Evolutionary conservation across 306 rosid species (phyloP).

Genomic region (Cucumis sativus): Cucumber_9930_V3 NC_026655.2:4071001-4071500

Average conservation of each 20-base stretch:
- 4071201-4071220: constrained; percentile 95
- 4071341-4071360: constrained; percentile 74
- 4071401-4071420: constrained; percentile 50
- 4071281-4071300: constrained; percentile 78
- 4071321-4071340: constrained; percentile 88
- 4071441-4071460: constrained; percentile 51
- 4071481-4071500: constrained; percentile 76
- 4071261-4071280: constrained; percentile 71
- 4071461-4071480: constrained; percentile 43
- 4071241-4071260: constrained; percentile 89
- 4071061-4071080: constrained; percentile 60
- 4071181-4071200: constrained; percentile 98
- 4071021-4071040: constrained; percentile 19
- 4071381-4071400: constrained; percentile 47
- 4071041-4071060: constrained; percentile 27
- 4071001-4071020: constrained; percentile 27
- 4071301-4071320: constrained; percentile 95
- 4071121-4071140: constrained; percentile 94
- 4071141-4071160: constrained; percentile 96
- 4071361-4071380: constrained; percentile 78
- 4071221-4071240: constrained; percentile 84
- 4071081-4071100: constrained; percentile 85
- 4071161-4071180: constrained; percentile 95
- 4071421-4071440: constrained; percentile 92
- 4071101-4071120: constrained; percentile 78